Base-by-base conservation (phyloP, 139 green algal species). In the Tetratostichococcus sp. region DNA sequence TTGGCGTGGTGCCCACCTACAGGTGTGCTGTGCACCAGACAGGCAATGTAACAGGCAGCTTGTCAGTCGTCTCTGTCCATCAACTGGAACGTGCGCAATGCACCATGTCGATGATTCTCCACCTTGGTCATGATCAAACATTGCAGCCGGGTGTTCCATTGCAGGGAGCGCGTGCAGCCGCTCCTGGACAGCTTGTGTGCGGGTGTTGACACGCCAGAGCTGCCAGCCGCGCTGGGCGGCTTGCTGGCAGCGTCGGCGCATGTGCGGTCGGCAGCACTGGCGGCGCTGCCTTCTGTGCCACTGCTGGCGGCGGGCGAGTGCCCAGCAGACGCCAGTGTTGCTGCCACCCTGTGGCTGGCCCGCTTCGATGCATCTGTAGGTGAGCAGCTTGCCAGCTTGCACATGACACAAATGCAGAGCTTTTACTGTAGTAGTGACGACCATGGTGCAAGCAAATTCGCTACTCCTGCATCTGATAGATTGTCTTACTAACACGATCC, bases 1-100 rank as follows among this genome's bases (percentile, higher is more conserved):
- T 96, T 73, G 85, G 85, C 4, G 81, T 89, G 34, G 83, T 93
- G 21, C 90, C 92, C 2, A 87, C 88, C 0, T 91, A 90, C 82
- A 90, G 85, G 88, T 67, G 33, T 35, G 28, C 26, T 11, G 28
- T 33, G 23, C 58, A n/a, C 22, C n/a, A n/a, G n/a, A n/a, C n/a
- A n/a, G n/a, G n/a, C n/a, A n/a, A n/a, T n/a, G n/a, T n/a, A n/a
- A n/a, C n/a, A n/a, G n/a, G n/a, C n/a, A n/a, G n/a, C n/a, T n/a
- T n/a, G n/a, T n/a, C n/a, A n/a, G n/a, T n/a, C n/a, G n/a, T n/a
- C n/a, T n/a, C n/a, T n/a, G n/a, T n/a, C n/a, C n/a, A n/a, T n/a
- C n/a, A n/a, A n/a, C n/a, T n/a, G n/a, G n/a, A n/a, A n/a, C n/a
- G n/a, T n/a, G n/a, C n/a, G n/a, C n/a, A n/a, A n/a, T n/a, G n/a